Base-by-base conservation (phyloP, 2,329 filamentous ascomycete genomes). In the Ceratocystiopsis sp. region DNA sequence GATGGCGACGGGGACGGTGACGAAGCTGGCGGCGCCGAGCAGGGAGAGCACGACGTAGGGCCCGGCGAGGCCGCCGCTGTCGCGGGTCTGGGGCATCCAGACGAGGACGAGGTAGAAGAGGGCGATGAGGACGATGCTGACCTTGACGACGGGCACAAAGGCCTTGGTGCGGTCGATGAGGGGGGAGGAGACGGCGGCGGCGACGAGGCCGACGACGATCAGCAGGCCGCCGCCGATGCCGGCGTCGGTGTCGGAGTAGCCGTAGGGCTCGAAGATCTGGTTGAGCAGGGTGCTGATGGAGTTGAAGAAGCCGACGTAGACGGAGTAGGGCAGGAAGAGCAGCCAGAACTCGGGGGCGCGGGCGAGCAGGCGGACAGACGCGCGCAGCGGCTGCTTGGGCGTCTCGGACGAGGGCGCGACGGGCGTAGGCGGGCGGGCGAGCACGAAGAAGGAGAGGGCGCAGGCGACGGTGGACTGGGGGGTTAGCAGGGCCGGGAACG, bases 301-400 rank as follows among this genome's bases (percentile, higher is more conserved):
- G 68, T 96, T 96, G 76, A 98, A 98, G 64, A 91, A 80, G 53
- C 82, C 86, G 48, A 94, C 84, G 59, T 86, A 94, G 53, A 87
- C 61, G 50, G 73, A 64, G 62, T 89, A 96, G n/a, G 87, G 80
- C 46, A 87, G 54, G 48, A 87, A 65, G 50, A 95, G 62, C 49
- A 94, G 71, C 71, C 78, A 93, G 60, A 93, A 80, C 56, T 89
- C 79, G 16, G 72, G 65, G 6, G 75, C 82, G 32, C 55, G 57
- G 39, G 69, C 55, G 38, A 87, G 59, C 16, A 72, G 69, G 9
- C 63, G 55, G 19, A 73, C 47, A 3, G 62, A 84, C 48, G 49
- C 67, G 55, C 58, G 58, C 16, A 80, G 58, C 10, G 60, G 54
- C 29, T 69, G 60, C 54, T 78, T 78, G 42, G 66, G 66, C 0